These are phyloP conservation scores for Fusarium phyllophilum DNA, from an alignment of 2,329 filamentous ascomycete genomes.

Conservation along the genomic window DNA sequence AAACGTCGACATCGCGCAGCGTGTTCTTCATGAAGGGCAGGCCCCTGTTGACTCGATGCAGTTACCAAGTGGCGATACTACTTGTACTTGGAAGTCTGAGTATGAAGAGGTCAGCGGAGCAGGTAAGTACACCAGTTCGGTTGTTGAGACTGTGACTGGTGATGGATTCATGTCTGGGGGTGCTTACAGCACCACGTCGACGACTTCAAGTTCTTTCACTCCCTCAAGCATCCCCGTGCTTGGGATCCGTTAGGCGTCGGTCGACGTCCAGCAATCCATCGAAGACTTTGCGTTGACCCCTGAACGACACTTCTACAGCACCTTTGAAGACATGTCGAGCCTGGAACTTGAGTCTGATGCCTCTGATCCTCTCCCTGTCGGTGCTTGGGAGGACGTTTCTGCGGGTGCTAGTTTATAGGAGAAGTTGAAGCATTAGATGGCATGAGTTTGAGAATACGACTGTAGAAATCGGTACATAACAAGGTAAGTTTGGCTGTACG, in stretches of 20 bases:
- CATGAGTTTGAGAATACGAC: too few species aligned
- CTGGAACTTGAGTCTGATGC: rapidly evolving
- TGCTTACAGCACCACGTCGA: neutral
- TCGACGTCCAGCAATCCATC: neutral
- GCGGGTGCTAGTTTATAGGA: neutral
- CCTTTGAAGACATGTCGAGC: neutral
- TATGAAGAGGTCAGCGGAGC: neutral
- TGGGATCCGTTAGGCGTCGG: too few species aligned
- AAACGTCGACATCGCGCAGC: neutral
- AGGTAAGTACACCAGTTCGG: neutral
- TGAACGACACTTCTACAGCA: neutral
- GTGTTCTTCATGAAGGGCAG: neutral
- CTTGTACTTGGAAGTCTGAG: neutral
- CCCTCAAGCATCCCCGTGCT: rapidly evolving
- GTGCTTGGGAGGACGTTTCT: rapidly evolving
- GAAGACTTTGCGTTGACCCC: neutral
- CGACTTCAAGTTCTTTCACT: neutral
- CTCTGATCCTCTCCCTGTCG: rapidly evolving
- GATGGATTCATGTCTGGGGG: neutral
- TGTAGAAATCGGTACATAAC: neutral
- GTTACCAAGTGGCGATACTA: too few species aligned
- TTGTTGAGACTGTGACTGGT: neutral
- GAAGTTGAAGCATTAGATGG: neutral
- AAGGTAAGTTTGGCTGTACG: neutral
- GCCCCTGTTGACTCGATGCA: rapidly evolving